A percentile compares a stretch with the other conserved stretches of the same genome.
These are phyloP conservation scores for Pseudovirgaria hyperparasitica DNA, from an alignment of 2,329 filamentous ascomycete species.

Conservation along the genomic window DNA sequence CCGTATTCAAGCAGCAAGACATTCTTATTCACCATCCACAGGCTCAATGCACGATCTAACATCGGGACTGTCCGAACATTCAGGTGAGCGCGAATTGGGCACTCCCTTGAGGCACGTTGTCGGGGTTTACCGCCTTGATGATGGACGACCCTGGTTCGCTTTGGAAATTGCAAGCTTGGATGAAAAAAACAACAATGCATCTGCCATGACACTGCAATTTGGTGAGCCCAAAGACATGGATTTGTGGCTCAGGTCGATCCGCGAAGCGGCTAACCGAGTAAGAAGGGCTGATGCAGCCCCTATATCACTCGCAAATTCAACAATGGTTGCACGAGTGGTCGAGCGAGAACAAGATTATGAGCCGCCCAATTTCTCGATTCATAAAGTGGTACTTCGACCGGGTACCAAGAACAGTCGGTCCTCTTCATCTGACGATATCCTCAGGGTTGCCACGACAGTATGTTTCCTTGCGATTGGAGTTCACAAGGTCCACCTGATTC, in stretches of 20 bases:
- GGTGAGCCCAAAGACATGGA: conserved; percentile 52
- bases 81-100: conserved; percentile 42
- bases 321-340: conserved; percentile 48
- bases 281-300: conserved; percentile 38
- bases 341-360: conserved; percentile 59
- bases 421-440: conserved; percentile 52
- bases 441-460: conserved; percentile 50
- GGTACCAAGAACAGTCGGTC: conserved; percentile 40
- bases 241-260: conserved; percentile 50
- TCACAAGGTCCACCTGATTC: conserved; percentile 56
- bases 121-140: conserved; percentile 53
- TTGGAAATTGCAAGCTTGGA: conserved; percentile 58
- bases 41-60: conserved; percentile 50
- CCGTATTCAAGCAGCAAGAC: conserved; percentile 35
- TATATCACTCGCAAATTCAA: conserved; percentile 46
- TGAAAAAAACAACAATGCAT: conserved; percentile 47
- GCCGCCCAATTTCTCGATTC: conserved; percentile 52
- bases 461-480: conserved; percentile 58
- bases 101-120: conserved; percentile 54
- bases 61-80: conserved; percentile 34
- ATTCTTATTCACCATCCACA: conserved; percentile 45
- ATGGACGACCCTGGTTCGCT: conserved; percentile 52
- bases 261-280: conserved; percentile 44
- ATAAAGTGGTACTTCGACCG: conserved; percentile 54
- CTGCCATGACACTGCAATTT: conserved; percentile 52